Percentiles rank a stretch among this genome's conserved stretches.
These are phyloP conservation scores for Monosporascus ibericus DNA, from an alignment of 2,329 filamentous ascomycete genomes.

Conservation along the genomic window DNA sequence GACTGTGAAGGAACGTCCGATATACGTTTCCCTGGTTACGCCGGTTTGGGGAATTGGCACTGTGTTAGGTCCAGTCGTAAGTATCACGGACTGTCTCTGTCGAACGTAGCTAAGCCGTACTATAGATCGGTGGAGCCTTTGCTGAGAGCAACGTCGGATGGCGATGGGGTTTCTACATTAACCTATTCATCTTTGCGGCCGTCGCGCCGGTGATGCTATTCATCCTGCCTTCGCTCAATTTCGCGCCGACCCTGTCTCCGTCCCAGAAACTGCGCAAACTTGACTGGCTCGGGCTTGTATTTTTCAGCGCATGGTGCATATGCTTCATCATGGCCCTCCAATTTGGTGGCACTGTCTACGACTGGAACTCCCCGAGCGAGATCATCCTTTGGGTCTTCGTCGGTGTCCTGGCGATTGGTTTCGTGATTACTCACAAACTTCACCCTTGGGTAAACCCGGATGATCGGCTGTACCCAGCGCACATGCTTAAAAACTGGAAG, in stretches of 20 bases:
- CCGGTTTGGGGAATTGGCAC: slow-evolving; percentile 2
- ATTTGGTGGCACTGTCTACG: slow-evolving; percentile 40
- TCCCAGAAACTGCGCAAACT: slow-evolving; percentile 27
- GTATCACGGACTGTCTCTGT: too few relatives aligned
- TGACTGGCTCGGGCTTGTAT: slow-evolving; percentile 38
- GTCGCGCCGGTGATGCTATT: slow-evolving; percentile 22
- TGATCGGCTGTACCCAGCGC: slow-evolving; percentile 32
- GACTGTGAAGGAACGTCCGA: slow-evolving; percentile 3
- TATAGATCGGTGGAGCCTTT: background rate
- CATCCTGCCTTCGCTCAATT: slow-evolving; percentile 20
- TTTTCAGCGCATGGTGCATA: slow-evolving; percentile 34
- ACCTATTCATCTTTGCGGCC: background rate
- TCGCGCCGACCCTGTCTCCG: slow-evolving; percentile 14
- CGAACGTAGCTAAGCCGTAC: too few relatives aligned
- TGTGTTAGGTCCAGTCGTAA: background rate
- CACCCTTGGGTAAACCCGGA: slow-evolving; percentile 30
- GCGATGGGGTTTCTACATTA: slow-evolving; percentile 1
- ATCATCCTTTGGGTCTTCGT: slow-evolving; percentile 40
- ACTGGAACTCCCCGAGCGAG: slow-evolving; percentile 37
- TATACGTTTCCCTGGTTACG: slow-evolving; percentile 1
- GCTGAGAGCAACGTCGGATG: background rate
- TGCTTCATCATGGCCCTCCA: slow-evolving; percentile 39
- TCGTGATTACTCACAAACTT: slow-evolving; percentile 33
- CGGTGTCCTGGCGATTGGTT: slow-evolving; percentile 32
- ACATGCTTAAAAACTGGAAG: slow-evolving; percentile 29